Base-by-base conservation (phyloP, 169 alveolate genomes). In the Plasmodium knowlesi region DNA sequence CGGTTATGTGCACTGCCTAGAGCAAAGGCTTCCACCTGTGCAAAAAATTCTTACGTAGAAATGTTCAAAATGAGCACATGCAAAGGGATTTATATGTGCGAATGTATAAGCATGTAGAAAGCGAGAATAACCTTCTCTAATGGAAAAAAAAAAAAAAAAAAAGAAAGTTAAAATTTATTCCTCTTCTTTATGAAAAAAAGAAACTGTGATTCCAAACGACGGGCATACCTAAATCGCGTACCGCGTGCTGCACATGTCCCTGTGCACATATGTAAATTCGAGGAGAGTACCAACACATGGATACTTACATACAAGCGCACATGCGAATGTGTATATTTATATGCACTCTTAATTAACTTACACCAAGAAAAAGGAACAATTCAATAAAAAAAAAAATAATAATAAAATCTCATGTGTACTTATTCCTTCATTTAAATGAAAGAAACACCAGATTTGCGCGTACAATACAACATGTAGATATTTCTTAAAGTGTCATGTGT, bases 11-110 rank as follows among this genome's bases (percentile, higher is more conserved):
- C 37, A 67, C 37, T 25, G n/a, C 41, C 37, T 37, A 67, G 76
- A n/a, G 76, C 61, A 14, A 8, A 9, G 37, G 30, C 19, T 67
- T 19, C 37, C 76, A 67, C 76, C 39, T 22, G 76, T 28, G 30
- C 37, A 67, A 37, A n/a, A 22, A 67, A 67, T 67, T 19, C 9
- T 22, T 74, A 39, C 5, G 54, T 74, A 74, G 54, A 74, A 74
- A 74, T 74, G 46, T 34, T 74, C 61, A 74, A 34, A 74, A 32
- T 73, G 83, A 34, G 43, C 43, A 25, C 46, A 74, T 74, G 83
- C 83, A 74, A 34, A 74, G 14, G 57, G 37, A 9, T 32, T 32
- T 30, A 10, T 74, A 74, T 74, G 54, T 39, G 54, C 30, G 83
- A 19, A 74, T 74, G 16, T 74, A 74, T 74, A 43, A 19, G 25